phyloP scores from a whole-genome alignment of 768 basidiomycete genomes.

The Gloeophyllum trabeum region DNA sequence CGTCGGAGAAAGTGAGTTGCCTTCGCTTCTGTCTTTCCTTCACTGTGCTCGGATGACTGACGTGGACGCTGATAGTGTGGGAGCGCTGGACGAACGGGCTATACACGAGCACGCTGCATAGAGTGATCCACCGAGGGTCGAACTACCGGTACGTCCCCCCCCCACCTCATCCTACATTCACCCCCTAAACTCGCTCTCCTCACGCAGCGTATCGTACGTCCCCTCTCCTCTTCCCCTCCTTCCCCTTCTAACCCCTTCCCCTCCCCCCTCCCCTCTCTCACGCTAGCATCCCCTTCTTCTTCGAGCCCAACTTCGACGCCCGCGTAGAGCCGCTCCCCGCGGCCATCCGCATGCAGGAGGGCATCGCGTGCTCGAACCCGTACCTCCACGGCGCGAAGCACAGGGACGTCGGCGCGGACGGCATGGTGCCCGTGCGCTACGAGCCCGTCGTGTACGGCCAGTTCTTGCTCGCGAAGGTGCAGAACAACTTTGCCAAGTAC shows the following conservation, averaged over 20 bases:
- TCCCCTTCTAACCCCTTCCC: constrained; percentile 1
- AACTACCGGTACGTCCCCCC: constrained; percentile 55
- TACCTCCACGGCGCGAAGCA: background rate
- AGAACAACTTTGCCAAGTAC: constrained; percentile 44
- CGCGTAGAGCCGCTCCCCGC: constrained; percentile 53
- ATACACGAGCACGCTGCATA: constrained; percentile 83
- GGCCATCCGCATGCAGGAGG: constrained; percentile 33
- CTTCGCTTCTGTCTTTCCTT: background rate
- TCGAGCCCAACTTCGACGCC: constrained; percentile 81
- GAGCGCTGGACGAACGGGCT: constrained; percentile 85
- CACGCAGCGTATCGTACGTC: constrained; percentile 62
- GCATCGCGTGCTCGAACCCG: too few species aligned
- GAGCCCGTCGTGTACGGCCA: constrained; percentile 55
- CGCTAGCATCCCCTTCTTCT: constrained; percentile 90
- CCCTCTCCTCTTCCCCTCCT: constrained; percentile 1
- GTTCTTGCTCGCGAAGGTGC: constrained; percentile 57
- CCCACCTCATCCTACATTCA: too few species aligned
- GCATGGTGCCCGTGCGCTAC: constrained; percentile 12
- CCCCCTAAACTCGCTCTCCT: background rate
- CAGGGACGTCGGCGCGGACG: background rate
- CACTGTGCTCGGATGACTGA: too few species aligned
- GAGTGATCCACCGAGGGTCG: constrained; percentile 66
- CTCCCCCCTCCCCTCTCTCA: background rate
- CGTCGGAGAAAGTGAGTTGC: constrained; percentile 72
- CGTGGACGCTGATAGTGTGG: too few species aligned